A percentile compares a stretch with the other conserved stretches of the same genome.
Conservation (phyloP, 495 filamentous ascomycete genomes). For the Patellaria atrata region DNA sequence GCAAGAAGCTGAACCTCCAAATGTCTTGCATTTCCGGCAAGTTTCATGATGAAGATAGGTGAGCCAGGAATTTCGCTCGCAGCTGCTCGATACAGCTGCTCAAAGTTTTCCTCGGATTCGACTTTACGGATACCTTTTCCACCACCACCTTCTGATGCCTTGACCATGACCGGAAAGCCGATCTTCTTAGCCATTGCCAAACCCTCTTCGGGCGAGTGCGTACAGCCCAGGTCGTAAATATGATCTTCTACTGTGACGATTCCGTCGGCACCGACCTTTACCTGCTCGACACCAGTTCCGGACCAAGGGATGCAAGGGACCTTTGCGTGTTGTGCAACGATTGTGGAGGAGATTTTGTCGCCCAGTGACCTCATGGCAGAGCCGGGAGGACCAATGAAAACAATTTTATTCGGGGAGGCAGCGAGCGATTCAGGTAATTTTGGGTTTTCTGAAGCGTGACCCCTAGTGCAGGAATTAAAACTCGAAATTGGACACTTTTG, state of each 20-base stretch:
- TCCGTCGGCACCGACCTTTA: constrained; percentile 60
- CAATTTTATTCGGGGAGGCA: constrained; percentile 90
- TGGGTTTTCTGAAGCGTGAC: constrained; percentile 97
- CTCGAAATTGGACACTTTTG: constrained; percentile 4
- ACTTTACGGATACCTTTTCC: constrained; percentile 99
- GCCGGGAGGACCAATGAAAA: constrained; percentile 96
- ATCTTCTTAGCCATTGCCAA: constrained; percentile 76
- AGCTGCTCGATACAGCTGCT: constrained; percentile 77
- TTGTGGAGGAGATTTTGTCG: constrained; percentile 99
- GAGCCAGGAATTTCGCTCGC: constrained; percentile 98
- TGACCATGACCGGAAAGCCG: constrained; percentile 98
- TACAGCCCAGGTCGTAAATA: constrained; percentile 83
- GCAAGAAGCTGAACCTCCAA: constrained; percentile 94
- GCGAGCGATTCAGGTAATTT: constrained; percentile 90
- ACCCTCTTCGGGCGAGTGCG: constrained; percentile 74
- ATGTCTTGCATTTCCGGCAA: constrained; percentile 90
- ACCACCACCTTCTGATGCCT: constrained; percentile 98
- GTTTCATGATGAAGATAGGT: constrained; percentile 99
- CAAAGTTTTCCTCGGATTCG: constrained; percentile 70
- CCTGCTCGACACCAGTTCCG: constrained; percentile 74
- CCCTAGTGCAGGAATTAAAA: constrained; percentile 39
- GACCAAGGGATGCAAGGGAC: constrained; percentile 99
- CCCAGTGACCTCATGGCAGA: constrained; percentile 98
- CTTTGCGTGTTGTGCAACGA: constrained; percentile 92
- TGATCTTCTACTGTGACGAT: constrained; percentile 86